phyloP scores from a whole-genome alignment of 1,284 basidiomycete species.

The Ustilago lituana region DNA sequence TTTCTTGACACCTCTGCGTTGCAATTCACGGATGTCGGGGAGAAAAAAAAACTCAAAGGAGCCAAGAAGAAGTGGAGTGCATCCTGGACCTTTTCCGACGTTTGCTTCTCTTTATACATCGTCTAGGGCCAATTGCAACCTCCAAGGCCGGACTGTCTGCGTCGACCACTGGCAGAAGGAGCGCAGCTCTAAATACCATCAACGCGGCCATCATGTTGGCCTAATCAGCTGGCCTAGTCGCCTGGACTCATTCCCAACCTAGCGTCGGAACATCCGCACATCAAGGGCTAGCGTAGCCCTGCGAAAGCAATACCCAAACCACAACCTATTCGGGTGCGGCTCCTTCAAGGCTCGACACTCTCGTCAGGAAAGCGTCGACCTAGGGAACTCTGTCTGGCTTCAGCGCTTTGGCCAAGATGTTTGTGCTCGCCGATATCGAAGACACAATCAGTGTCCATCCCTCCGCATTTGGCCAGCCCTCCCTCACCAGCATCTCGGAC shows the following conservation, averaged over 20 bases:
- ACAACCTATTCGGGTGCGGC: too few species aligned
- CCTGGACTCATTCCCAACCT: not conserved
- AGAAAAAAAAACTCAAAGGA: slow-evolving; percentile 13
- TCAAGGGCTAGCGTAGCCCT: too few species aligned
- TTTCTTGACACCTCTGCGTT: too few species aligned
- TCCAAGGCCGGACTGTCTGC: not conserved
- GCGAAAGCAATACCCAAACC: too few species aligned
- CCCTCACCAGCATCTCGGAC: slow-evolving; percentile 77
- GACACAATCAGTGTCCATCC: slow-evolving; percentile 84
- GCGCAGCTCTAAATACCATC: not conserved
- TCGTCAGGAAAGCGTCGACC: too few species aligned
- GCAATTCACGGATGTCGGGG: slow-evolving; percentile 34
- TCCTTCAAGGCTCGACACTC: too few species aligned
- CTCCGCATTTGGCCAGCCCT: slow-evolving; percentile 76
- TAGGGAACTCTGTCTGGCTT: too few species aligned
- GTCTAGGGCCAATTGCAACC: not conserved
- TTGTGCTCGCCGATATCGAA: slow-evolving; percentile 65
- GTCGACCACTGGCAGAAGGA: not conserved
- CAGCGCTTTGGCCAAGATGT: slow-evolving; percentile 42
- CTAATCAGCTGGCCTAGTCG: not conserved
- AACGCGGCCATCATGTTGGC: slow-evolving; percentile 8
- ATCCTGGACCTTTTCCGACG: too few species aligned
- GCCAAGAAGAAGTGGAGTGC: slow-evolving; percentile 27
- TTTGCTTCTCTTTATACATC: not conserved
- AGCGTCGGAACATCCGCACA: not conserved